Conservation (phyloP, 2,329 filamentous ascomycete species). For the Elsinoe batatas region DNA sequence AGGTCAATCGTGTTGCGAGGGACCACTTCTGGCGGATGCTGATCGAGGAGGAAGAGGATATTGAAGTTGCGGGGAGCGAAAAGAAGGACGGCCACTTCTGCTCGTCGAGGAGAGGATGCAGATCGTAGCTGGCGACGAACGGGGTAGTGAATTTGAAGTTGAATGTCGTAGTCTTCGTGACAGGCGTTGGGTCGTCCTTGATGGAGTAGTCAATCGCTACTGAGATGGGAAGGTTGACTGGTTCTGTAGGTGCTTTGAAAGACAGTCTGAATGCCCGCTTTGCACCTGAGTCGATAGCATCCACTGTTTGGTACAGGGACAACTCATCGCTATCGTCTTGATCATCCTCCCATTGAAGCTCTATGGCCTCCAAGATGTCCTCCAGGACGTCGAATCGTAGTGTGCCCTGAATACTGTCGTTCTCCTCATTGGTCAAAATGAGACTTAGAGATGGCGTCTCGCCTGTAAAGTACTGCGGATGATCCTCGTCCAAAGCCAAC, state of each 20-base stretch:
- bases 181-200: constrained; percentile 66
- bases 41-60: constrained; percentile 29
- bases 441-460: constrained; percentile 62
- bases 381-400: constrained; percentile 45
- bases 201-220: constrained; percentile 70
- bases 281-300: neutral
- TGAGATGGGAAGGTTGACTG: constrained; percentile 56
- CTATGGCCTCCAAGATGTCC: constrained; percentile 7
- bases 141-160: constrained; percentile 67
- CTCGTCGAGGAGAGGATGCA: constrained; percentile 66
- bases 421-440: constrained; percentile 71
- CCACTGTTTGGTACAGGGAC: neutral
- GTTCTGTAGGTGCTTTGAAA: constrained; percentile 32
- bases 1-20: constrained; percentile 60
- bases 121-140: constrained; percentile 86
- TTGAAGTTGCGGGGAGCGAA: constrained; percentile 35
- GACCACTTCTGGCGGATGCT: constrained; percentile 77
- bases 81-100: constrained; percentile 86
- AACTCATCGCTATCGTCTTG: constrained; percentile 14
- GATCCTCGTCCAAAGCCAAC: constrained; percentile 53
- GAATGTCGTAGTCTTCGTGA: constrained; percentile 61
- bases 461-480: constrained; percentile 73
- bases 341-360: constrained; percentile 24
- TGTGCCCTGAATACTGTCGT: constrained; percentile 62
- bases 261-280: constrained; percentile 12